A percentile compares a stretch with the other conserved stretches of the same genome.
Evolutionary conservation across 257 asterid genomes (phyloP).

Genomic region (Striga asiatica): DNA sequence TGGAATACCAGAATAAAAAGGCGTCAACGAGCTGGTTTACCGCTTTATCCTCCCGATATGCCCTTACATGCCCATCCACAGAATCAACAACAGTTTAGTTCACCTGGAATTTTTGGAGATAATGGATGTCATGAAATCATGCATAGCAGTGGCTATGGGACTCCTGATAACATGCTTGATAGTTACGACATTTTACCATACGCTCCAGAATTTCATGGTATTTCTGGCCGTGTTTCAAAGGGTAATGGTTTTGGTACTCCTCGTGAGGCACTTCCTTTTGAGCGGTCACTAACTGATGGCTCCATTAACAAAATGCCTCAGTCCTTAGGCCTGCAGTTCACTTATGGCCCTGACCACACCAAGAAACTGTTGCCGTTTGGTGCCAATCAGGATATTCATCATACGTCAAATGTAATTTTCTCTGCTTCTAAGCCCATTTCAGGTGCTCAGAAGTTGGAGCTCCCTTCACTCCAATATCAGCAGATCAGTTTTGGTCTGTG

Average conservation of each 20-base stretch:
- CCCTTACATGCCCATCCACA: constrained; percentile 25
- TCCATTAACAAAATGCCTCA: constrained; percentile 24
- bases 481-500: constrained; percentile 35
- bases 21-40: constrained; percentile 59
- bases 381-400: constrained; percentile 29
- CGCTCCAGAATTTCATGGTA: constrained; percentile 23
- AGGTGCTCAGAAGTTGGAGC: constrained; percentile 62
- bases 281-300: constrained; percentile 21
- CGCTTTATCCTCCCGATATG: constrained; percentile 51
- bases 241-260: constrained; percentile 29
- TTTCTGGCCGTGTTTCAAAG: constrained; percentile 24
- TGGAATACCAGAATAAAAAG: constrained; percentile 66
- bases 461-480: constrained; percentile 82
- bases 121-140: constrained; percentile 27
- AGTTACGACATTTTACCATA: constrained; percentile 27
- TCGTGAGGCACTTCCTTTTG: too few relatives aligned
- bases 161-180: constrained; percentile 34
- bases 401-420: constrained; percentile 33
- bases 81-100: constrained; percentile 25
- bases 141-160: constrained; percentile 28
- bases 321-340: constrained; percentile 24
- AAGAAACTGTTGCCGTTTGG: constrained; percentile 27
- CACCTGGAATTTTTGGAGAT: constrained; percentile 32
- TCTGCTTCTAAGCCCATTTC: constrained; percentile 54
- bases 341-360: constrained; percentile 29